A percentile compares a stretch with the other conserved stretches of the same genome.
phyloP scores from a whole-genome alignment of 2,329 filamentous ascomycete species.

The Fusarium papillatum region DNA sequence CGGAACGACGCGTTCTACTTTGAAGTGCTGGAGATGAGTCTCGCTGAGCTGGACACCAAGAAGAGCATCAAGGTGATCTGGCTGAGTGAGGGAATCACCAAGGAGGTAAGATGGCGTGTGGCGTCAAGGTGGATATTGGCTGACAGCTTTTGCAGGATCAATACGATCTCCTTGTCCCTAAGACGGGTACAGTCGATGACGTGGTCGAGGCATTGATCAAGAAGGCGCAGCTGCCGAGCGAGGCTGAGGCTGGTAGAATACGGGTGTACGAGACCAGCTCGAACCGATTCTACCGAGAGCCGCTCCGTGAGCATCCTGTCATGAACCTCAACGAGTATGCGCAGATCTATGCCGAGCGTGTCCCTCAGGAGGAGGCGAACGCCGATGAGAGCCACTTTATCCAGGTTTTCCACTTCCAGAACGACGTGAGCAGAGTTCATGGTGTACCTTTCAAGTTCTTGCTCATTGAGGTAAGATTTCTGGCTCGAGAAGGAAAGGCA shows the following conservation, averaged over 20 bases:
- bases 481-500: background rate
- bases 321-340: constrained; percentile 89
- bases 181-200: constrained; percentile 85
- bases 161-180: constrained; percentile 87
- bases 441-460: constrained; percentile 94
- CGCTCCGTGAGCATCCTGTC: constrained; percentile 79
- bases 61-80: constrained; percentile 87
- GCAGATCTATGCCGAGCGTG: constrained; percentile 82
- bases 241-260: constrained; percentile 76
- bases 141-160: constrained; percentile 67
- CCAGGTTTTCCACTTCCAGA: constrained; percentile 92
- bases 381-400: constrained; percentile 72
- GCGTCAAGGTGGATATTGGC: background rate
- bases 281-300: constrained; percentile 87
- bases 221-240: constrained; percentile 84
- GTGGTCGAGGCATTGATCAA: constrained; percentile 82
- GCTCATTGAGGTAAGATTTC: constrained; percentile 77
- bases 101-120: constrained; percentile 75
- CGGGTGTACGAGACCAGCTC: constrained; percentile 87
- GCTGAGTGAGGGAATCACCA: constrained; percentile 90
- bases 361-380: constrained; percentile 80
- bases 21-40: constrained; percentile 93
- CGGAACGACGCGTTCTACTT: constrained; percentile 87
- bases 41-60: constrained; percentile 94
- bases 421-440: constrained; percentile 86